Percentiles rank a stretch among this genome's conserved stretches.
These are phyloP conservation scores for Agaricales sp. DNA, from an alignment of 1,284 basidiomycete species.

Conservation along the genomic window DNA sequence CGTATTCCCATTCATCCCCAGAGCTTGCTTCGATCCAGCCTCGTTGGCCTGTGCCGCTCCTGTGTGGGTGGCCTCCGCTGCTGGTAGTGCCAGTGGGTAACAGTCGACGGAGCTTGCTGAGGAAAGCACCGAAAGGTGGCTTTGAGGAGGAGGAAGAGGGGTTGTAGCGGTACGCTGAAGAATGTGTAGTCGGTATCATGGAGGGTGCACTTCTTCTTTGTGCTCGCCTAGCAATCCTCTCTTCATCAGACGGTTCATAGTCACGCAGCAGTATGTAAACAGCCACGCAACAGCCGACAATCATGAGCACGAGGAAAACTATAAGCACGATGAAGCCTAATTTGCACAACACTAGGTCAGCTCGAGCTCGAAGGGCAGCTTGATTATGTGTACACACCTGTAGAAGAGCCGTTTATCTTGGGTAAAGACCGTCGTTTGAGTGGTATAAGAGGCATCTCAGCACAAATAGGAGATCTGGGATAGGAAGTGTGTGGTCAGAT, in stretches of 20 bases:
- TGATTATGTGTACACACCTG: background rate
- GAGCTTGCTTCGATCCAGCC: slow-evolving; percentile 34
- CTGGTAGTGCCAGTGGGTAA: background rate
- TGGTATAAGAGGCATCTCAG: background rate
- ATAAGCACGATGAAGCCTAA: slow-evolving; percentile 38
- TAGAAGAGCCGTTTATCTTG: background rate
- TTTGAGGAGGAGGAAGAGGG: background rate
- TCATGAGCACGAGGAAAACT: slow-evolving; percentile 31
- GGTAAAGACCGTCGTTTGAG: background rate
- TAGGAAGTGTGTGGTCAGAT: too few species aligned
- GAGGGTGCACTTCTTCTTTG: slow-evolving; percentile 6
- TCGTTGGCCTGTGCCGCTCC: slow-evolving; percentile 17
- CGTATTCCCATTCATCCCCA: slow-evolving; percentile 25
- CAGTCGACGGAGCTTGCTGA: slow-evolving; percentile 9
- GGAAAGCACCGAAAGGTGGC: slow-evolving; percentile 8
- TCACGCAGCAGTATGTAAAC: slow-evolving; percentile 34
- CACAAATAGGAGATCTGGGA: background rate
- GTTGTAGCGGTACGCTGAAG: slow-evolving; percentile 7
- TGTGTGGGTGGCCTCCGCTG: too few species aligned
- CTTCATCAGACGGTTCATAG: slow-evolving; percentile 21
- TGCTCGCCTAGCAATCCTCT: slow-evolving; percentile 15
- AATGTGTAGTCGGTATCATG: slow-evolving; percentile 4
- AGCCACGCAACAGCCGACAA: slow-evolving; percentile 29
- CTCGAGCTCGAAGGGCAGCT: too few species aligned
- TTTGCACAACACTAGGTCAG: slow-evolving; percentile 1